phyloP scores from a whole-genome alignment of 371 early-diverging fungal genomes.

The Mucor lusitanicus region DNA sequence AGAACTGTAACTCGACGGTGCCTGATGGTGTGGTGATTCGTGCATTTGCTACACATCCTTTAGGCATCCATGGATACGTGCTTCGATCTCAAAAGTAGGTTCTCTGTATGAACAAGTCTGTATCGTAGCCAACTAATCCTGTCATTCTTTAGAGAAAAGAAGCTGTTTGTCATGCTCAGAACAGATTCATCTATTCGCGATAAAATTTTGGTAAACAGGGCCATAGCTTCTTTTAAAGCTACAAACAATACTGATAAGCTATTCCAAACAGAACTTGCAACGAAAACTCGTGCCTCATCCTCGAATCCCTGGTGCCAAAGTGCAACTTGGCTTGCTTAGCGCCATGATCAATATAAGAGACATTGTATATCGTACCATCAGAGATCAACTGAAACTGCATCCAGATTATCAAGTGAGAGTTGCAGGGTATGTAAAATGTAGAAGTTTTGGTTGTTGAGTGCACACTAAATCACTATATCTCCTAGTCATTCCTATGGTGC shows the following conservation, averaged over 20 bases:
- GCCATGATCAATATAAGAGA: slow-evolving; percentile 16
- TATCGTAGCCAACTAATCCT: background rate
- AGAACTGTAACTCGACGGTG: slow-evolving; percentile 7
- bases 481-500: slow-evolving; percentile 27
- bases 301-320: slow-evolving; percentile 8
- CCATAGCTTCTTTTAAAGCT: background rate
- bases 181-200: slow-evolving; percentile 5
- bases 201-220: slow-evolving; percentile 5
- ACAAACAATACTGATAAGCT: background rate
- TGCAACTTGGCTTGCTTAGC: slow-evolving; percentile 8
- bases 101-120: background rate
- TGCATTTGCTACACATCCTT: slow-evolving; percentile 16
- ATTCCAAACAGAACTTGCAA: background rate
- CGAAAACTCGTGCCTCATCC: slow-evolving; percentile 7
- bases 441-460: too few relatives aligned
- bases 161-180: slow-evolving; percentile 11
- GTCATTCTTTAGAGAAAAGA: background rate
- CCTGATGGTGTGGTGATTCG: slow-evolving; percentile 23
- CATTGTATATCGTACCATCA: slow-evolving; percentile 8
- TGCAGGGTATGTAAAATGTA: slow-evolving; percentile 6
- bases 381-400: slow-evolving; percentile 14
- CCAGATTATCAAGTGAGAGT: slow-evolving; percentile 10
- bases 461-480: background rate
- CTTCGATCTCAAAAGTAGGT: slow-evolving; percentile 14
- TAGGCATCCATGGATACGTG: slow-evolving; percentile 15